These are phyloP conservation scores for Schwanniomyces polymorphus DNA, from an alignment of 805 yeast genomes.

Conservation along the genomic window DNA sequence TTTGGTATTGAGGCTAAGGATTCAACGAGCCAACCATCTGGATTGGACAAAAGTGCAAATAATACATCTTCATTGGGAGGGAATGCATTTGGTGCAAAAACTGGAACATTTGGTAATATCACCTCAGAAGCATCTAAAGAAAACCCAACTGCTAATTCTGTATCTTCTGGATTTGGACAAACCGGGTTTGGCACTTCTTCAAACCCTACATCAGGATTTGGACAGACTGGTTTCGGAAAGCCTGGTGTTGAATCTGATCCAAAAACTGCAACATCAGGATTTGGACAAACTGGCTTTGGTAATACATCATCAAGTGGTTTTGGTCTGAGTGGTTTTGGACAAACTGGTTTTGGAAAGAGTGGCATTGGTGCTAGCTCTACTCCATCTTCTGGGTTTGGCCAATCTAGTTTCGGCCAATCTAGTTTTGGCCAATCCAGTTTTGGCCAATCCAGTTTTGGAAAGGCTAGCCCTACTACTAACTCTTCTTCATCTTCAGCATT, in stretches of 20 bases:
- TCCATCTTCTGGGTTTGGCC: slow-evolving; percentile 3
- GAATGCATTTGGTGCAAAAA: not conserved
- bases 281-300: not conserved
- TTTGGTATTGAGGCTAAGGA: not conserved
- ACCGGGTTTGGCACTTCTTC: slow-evolving; percentile 12
- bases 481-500: not conserved
- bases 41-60: too few species aligned
- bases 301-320: not conserved
- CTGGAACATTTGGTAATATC: not conserved
- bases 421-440: slow-evolving; percentile 1
- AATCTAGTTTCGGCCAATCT: slow-evolving; percentile 2
- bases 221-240: slow-evolving; percentile 8
- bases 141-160: not conserved
- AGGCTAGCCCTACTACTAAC: not conserved
- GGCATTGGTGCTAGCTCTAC: slow-evolving; percentile 7
- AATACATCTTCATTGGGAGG: not conserved
- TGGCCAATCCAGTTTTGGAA: slow-evolving; percentile 1
- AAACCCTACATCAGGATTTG: slow-evolving; percentile 8
- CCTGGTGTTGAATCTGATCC: slow-evolving; percentile 8
- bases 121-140: too few species aligned
- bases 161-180: slow-evolving; percentile 15
- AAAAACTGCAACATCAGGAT: not conserved
- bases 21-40: too few species aligned
- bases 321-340: slow-evolving; percentile 1
- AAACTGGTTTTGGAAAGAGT: slow-evolving; percentile 4